Percentiles rank a stretch among this genome's conserved stretches.
phyloP scores from a whole-genome alignment of 108 stramenopile species.

The Skeletonema tropicum region DNA sequence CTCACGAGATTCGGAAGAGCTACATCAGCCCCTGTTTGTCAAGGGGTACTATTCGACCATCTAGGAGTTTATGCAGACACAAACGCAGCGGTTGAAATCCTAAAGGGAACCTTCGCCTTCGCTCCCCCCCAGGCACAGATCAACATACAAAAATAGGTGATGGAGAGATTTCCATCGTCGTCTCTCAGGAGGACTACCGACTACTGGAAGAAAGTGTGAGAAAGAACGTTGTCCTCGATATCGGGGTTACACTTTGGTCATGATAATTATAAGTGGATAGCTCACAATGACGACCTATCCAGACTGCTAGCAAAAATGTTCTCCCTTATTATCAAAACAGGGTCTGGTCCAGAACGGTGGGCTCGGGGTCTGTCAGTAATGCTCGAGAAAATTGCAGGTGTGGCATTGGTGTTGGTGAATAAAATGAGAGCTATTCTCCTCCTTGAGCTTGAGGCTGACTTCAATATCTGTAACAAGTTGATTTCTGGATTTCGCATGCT shows the following conservation, averaged over 20 bases:
- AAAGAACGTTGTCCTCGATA: slow-evolving; percentile 14
- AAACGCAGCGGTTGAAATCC: background rate
- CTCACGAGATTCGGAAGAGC: too few relatives aligned
- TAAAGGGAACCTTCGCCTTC: background rate
- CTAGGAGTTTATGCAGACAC: background rate
- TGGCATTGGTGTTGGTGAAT: background rate
- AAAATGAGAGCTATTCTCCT: slow-evolving; percentile 21
- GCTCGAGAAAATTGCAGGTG: slow-evolving; percentile 14
- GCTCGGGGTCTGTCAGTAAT: too few relatives aligned
- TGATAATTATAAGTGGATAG: slow-evolving; percentile 10
- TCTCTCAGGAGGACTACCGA: slow-evolving; percentile 12
- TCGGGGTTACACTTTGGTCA: slow-evolving; percentile 26
- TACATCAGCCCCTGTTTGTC: background rate
- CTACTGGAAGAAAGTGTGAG: slow-evolving; percentile 15
- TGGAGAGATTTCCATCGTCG: background rate
- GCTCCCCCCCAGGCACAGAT: background rate
- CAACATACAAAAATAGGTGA: background rate
- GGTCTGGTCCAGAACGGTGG: too few relatives aligned
- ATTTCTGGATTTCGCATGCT: slow-evolving; percentile 18
- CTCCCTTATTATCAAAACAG: too few relatives aligned
- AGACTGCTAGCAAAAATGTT: too few relatives aligned
- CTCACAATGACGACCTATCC: too few relatives aligned
- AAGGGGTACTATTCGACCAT: background rate
- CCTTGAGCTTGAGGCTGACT: slow-evolving; percentile 7
- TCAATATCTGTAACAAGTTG: slow-evolving; percentile 18